Percentiles rank a stretch among this genome's conserved stretches.
Conservation (phyloP, 768 basidiomycete species). For the Termitomyces sp. region DNA sequence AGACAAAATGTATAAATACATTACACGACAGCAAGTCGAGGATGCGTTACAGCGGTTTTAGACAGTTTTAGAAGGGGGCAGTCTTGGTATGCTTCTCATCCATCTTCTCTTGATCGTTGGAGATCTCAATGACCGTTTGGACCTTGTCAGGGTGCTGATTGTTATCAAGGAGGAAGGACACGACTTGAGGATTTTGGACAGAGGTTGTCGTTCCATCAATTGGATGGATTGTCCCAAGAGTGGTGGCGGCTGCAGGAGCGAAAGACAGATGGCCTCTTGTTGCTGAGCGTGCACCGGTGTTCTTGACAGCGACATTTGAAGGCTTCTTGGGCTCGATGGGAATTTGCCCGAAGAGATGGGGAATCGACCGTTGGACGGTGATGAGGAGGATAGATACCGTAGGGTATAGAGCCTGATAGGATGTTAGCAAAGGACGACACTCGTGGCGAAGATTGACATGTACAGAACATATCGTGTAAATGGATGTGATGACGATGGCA, state of each 20-base stretch:
- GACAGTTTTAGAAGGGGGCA: not conserved
- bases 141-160: slow-evolving; percentile 3
- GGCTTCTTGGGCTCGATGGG: slow-evolving; percentile 3
- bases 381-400: slow-evolving; percentile 8
- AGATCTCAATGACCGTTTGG: slow-evolving; percentile 1
- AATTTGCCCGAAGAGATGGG: slow-evolving; percentile 10
- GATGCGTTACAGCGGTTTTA: not conserved
- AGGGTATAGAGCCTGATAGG: slow-evolving; percentile 9
- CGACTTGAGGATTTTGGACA: slow-evolving; percentile 3
- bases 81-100: slow-evolving; percentile 12
- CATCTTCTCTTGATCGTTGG: not conserved
- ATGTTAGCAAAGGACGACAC: not conserved
- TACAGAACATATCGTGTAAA: slow-evolving; percentile 13
- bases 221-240: slow-evolving; percentile 4
- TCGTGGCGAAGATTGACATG: not conserved
- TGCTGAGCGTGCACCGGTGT: slow-evolving; percentile 8
- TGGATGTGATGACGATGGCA: slow-evolving; percentile 11
- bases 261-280: slow-evolving; percentile 11
- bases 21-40: not conserved
- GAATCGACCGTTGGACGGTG: slow-evolving; percentile 10
- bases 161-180: slow-evolving; percentile 6
- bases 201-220: slow-evolving; percentile 1
- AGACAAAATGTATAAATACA: not conserved
- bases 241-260: slow-evolving; percentile 4
- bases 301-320: not conserved